A percentile compares a stretch with the other conserved stretches of the same genome.
Conservation (phyloP, 2,329 filamentous ascomycete species). For the Alternaria tenuissima region DNA sequence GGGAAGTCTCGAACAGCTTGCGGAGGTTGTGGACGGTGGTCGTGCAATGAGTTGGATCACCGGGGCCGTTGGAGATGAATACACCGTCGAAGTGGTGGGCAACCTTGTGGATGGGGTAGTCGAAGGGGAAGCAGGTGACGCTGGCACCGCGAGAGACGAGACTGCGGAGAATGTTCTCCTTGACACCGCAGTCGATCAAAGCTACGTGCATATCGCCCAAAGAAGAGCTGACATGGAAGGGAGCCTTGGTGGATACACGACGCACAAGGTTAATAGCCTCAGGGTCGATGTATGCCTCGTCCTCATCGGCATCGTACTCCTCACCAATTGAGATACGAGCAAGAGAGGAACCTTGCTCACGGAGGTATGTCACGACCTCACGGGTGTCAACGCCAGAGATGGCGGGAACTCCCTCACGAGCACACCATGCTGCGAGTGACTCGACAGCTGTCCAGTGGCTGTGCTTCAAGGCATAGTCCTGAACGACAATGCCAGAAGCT, state of each 20-base stretch:
- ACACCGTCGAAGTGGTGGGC: constrained; percentile 97
- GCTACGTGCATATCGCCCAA: constrained; percentile 89
- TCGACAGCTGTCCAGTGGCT: constrained; percentile 99
- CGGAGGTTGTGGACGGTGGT: constrained; percentile 91
- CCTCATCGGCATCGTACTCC: constrained; percentile 97
- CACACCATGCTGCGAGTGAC: constrained; percentile 92
- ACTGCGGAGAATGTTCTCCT: constrained; percentile 98
- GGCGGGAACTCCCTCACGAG: constrained; percentile 92
- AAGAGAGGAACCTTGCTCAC: constrained; percentile 95
- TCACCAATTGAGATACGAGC: constrained; percentile 94
- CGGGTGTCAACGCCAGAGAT: constrained; percentile 98
- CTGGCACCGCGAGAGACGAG: constrained; percentile 90
- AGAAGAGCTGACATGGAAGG: constrained; percentile 90
- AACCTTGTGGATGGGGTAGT: constrained; percentile 98
- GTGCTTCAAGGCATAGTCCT: constrained; percentile 91
- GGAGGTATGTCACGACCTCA: constrained; percentile 92
- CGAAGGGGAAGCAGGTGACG: constrained; percentile 92
- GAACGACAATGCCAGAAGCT: constrained; percentile 93
- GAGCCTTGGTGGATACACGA: constrained; percentile 96
- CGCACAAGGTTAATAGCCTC: constrained; percentile 96
- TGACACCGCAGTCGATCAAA: constrained; percentile 96
- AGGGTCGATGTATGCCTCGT: constrained; percentile 94
- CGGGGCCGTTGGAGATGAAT: constrained; percentile 98
- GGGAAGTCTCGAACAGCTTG: constrained; percentile 88
- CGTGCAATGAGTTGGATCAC: constrained; percentile 96